These are phyloP conservation scores for Penicillium parvum DNA, from an alignment of 495 filamentous ascomycete species.

Conservation along the genomic window DNA sequence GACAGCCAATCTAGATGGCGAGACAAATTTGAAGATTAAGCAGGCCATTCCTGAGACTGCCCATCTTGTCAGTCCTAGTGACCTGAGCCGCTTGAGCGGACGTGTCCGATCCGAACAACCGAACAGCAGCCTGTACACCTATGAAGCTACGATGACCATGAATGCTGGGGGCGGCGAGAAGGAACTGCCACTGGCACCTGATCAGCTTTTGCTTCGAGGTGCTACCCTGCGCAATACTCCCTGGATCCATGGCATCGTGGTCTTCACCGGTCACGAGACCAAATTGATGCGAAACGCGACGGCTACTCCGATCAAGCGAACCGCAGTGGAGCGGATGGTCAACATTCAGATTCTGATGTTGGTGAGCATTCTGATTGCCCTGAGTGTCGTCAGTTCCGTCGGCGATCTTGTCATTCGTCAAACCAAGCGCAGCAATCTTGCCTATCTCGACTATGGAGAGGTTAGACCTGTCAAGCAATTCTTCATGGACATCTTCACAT, in stretches of 20 bases:
- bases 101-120: constrained; percentile 92
- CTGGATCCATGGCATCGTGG: constrained; percentile 95
- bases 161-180: constrained; percentile 92
- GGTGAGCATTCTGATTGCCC: constrained; percentile 72
- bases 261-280: constrained; percentile 98
- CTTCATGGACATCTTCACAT: constrained; percentile 92
- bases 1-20: constrained; percentile 96
- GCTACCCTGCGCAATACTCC: constrained; percentile 95
- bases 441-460: constrained; percentile 64
- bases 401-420: constrained; percentile 80
- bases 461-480: constrained; percentile 70
- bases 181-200: constrained; percentile 75
- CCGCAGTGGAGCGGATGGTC: constrained; percentile 86
- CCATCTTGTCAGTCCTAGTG: constrained; percentile 77
- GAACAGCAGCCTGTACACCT: constrained; percentile 97
- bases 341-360: constrained; percentile 92
- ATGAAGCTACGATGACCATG: constrained; percentile 94
- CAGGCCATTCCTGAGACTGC: constrained; percentile 94
- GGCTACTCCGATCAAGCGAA: constrained; percentile 95
- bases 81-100: constrained; percentile 82
- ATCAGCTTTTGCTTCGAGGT: constrained; percentile 84
- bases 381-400: constrained; percentile 84
- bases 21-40: constrained; percentile 99
- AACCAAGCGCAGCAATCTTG: constrained; percentile 53
- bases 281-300: constrained; percentile 99